phyloP scores from a whole-genome alignment of 768 basidiomycete species.

The Sutorius australiensis region DNA sequence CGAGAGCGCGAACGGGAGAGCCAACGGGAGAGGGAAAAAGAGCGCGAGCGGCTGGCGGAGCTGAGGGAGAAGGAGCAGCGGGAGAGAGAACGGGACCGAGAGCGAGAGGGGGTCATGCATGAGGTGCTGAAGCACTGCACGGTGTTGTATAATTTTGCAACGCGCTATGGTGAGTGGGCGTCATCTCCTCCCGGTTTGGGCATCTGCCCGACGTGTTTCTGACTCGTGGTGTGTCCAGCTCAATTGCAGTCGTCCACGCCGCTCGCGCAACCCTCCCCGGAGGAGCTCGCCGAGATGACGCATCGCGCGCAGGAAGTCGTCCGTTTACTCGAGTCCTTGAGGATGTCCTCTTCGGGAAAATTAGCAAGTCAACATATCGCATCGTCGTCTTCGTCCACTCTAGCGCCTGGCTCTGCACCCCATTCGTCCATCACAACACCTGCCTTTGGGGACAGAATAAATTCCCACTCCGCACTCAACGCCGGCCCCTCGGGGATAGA shows the following conservation, averaged over 20 bases:
- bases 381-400: slow-evolving; percentile 14
- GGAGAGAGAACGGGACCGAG: slow-evolving; percentile 23
- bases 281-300: slow-evolving; percentile 68
- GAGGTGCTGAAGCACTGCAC: slow-evolving; percentile 48
- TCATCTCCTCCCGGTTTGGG: background rate
- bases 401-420: slow-evolving; percentile 5
- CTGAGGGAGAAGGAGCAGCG: slow-evolving; percentile 20
- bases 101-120: slow-evolving; percentile 22
- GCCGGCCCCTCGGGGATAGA: slow-evolving; percentile 26
- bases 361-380: slow-evolving; percentile 10
- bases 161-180: slow-evolving; percentile 52
- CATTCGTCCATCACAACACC: slow-evolving; percentile 20
- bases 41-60: slow-evolving; percentile 23
- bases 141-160: slow-evolving; percentile 60
- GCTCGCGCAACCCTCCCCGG: slow-evolving; percentile 47
- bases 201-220: background rate
- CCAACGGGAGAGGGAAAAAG: slow-evolving; percentile 21
- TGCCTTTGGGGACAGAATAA: slow-evolving; percentile 19
- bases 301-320: slow-evolving; percentile 63
- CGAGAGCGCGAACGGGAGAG: slow-evolving; percentile 22
- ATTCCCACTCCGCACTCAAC: slow-evolving; percentile 30
- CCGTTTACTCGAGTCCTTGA: slow-evolving; percentile 51
- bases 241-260: slow-evolving; percentile 42
- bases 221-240: slow-evolving; percentile 16
- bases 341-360: slow-evolving; percentile 22